Percentiles rank a stretch among this genome's conserved stretches.
Evolutionary conservation across 1,284 basidiomycete species (phyloP).

Genomic region (Irpex sp.): DNA sequence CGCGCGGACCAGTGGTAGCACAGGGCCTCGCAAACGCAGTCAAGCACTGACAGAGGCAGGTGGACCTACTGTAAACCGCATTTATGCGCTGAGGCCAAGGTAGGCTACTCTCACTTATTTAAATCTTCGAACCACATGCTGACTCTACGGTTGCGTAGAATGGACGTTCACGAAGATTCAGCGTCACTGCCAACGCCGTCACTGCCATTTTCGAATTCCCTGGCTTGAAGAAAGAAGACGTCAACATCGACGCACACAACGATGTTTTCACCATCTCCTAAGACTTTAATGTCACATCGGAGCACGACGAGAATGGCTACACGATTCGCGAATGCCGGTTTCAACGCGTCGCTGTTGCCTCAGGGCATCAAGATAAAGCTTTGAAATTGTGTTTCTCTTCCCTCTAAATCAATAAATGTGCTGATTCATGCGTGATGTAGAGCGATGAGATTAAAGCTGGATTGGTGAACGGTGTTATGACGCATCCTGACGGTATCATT

Average conservation of each 20-base stretch:
- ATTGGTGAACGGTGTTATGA: slow-evolving; percentile 40
- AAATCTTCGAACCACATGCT: neutral
- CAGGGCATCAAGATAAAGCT: slow-evolving; percentile 38
- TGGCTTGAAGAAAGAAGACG: slow-evolving; percentile 38
- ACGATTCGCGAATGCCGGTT: slow-evolving; percentile 40
- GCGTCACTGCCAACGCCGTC: slow-evolving; percentile 37
- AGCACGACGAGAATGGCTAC: slow-evolving; percentile 38
- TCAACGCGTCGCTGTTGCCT: slow-evolving; percentile 39
- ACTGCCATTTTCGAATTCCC: slow-evolving; percentile 47
- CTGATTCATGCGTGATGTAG: neutral
- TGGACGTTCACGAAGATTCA: slow-evolving; percentile 43
- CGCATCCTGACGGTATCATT: slow-evolving; percentile 39
- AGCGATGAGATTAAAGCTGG: slow-evolving; percentile 38
- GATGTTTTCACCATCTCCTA: slow-evolving; percentile 40
- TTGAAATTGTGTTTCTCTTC: neutral
- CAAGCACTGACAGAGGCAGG: neutral
- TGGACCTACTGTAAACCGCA: no score
- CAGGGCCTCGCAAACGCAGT: neutral
- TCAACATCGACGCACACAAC: slow-evolving; percentile 39
- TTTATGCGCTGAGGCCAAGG: slow-evolving; percentile 5
- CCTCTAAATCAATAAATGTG: neutral
- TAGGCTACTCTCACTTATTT: no score
- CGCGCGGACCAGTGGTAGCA: slow-evolving; percentile 1
- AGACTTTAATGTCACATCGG: slow-evolving; percentile 26
- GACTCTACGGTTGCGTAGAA: slow-evolving; percentile 25